A percentile compares a stretch with the other conserved stretches of the same genome.
phyloP scores from a whole-genome alignment of 202 grass and related monocot species.

The Digitaria exilis region DNA sequence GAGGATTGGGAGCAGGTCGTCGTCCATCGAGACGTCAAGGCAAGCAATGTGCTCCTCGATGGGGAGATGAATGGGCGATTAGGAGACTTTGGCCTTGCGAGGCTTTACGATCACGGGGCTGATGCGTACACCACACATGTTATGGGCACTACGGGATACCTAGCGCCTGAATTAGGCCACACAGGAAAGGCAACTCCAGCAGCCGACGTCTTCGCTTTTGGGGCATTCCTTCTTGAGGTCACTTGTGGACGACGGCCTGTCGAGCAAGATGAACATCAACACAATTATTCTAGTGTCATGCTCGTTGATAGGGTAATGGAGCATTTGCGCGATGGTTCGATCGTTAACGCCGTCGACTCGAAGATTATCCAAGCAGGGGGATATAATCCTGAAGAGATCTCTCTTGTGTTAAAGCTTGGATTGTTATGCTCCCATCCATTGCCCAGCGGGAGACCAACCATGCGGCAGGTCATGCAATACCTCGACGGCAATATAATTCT shows the following conservation, averaged over 20 bases:
- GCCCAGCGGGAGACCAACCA: constrained; percentile 31
- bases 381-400: not conserved
- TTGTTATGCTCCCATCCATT: constrained; percentile 39
- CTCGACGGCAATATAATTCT: constrained; percentile 18
- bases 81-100: constrained; percentile 49
- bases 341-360: not conserved
- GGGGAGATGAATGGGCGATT: constrained; percentile 21
- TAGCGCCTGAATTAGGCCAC: constrained; percentile 43
- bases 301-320: constrained; percentile 34
- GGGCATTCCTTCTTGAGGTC: constrained; percentile 36
- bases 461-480: constrained; percentile 49
- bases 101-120: constrained; percentile 41
- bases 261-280: not conserved
- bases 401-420: constrained; percentile 17
- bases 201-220: constrained; percentile 46
- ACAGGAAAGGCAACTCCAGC: constrained; percentile 28
- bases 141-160: constrained; percentile 46
- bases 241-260: constrained; percentile 22
- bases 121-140: constrained; percentile 40
- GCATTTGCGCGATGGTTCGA: constrained; percentile 3
- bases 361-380: not conserved
- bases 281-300: too few species aligned
- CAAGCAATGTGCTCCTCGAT: not conserved
- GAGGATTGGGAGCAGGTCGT: not conserved
- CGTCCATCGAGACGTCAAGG: not conserved